Conservation (phyloP, 108 stramenopile genomes). For the Discostella stelligeroides region DNA sequence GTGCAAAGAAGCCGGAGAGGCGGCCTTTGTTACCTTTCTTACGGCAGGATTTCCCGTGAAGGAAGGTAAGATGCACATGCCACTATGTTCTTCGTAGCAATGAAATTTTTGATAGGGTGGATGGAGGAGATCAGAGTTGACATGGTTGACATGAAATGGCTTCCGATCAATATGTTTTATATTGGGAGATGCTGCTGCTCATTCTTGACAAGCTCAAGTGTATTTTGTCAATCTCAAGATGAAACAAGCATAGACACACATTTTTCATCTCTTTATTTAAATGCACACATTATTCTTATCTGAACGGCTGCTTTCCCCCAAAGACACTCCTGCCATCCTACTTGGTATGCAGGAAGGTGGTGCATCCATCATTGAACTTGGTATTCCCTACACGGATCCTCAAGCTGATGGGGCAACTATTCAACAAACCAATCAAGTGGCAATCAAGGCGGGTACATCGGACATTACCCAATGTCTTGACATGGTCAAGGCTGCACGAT, state of each 20-base stretch:
- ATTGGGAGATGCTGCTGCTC: too few species aligned
- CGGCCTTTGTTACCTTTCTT: conserved; percentile 88
- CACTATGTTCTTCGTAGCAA: not conserved
- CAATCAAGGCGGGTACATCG: conserved; percentile 89
- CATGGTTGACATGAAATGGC: too few species aligned
- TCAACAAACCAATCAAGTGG: conserved; percentile 93
- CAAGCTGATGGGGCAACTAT: conserved; percentile 99
- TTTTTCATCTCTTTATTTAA: not conserved
- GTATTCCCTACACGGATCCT: conserved; percentile 98
- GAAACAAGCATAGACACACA: not conserved
- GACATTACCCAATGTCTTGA: conserved; percentile 82
- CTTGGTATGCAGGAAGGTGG: conserved; percentile 97
- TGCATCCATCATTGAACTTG: conserved; percentile 95
- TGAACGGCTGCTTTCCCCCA: not conserved
- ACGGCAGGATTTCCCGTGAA: conserved; percentile 86
- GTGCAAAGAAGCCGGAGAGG: conserved; percentile 79
- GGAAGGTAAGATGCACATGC: conserved; percentile 60
- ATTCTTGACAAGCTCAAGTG: too few species aligned
- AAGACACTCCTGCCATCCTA: conserved; percentile 93
- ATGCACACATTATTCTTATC: too few species aligned
- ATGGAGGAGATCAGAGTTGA: too few species aligned
- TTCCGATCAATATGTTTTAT: not conserved
- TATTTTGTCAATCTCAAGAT: not conserved
- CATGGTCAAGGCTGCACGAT: conserved; percentile 87
- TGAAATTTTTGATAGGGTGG: not conserved